Conservation (phyloP, 2,329 filamentous ascomycete species). For the Ascochyta koolunga region DNA sequence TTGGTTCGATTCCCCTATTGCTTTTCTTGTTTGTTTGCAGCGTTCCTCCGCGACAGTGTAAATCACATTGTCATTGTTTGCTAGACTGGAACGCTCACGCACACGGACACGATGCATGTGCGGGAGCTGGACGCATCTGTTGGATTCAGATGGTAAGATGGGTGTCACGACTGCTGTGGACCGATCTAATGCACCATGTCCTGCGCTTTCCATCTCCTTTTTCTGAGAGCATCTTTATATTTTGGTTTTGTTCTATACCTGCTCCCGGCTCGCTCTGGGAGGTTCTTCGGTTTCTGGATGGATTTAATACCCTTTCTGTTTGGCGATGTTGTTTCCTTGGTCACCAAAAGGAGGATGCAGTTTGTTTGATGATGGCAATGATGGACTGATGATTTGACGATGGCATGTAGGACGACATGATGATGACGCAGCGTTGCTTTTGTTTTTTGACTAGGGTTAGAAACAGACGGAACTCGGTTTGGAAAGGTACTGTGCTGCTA, state of each 20-base stretch:
- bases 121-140: constrained; percentile 28
- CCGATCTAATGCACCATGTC: constrained; percentile 24
- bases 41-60: constrained; percentile 39
- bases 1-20: constrained; percentile 32
- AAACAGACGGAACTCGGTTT: constrained; percentile 1
- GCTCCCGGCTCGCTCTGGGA: constrained; percentile 26
- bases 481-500: constrained; percentile 14
- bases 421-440: constrained; percentile 13
- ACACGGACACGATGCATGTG: constrained; percentile 37
- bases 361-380: constrained; percentile 2
- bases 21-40: constrained; percentile 31
- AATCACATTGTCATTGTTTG: constrained; percentile 46
- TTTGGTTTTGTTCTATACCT: constrained; percentile 35
- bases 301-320: constrained; percentile 37
- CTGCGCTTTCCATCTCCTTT: constrained; percentile 11
- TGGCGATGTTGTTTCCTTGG: constrained; percentile 12
- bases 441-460: background rate
- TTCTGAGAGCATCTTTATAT: constrained; percentile 14
- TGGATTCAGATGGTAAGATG: constrained; percentile 37
- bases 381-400: constrained; percentile 15
- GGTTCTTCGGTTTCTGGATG: constrained; percentile 28
- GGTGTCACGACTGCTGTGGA: constrained; percentile 19
- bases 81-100: constrained; percentile 48
- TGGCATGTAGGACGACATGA: constrained; percentile 9
- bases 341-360: constrained; percentile 7